phyloP scores from a whole-genome alignment of 129 eudicot species.

The Smallanthus sonchifolius region DNA sequence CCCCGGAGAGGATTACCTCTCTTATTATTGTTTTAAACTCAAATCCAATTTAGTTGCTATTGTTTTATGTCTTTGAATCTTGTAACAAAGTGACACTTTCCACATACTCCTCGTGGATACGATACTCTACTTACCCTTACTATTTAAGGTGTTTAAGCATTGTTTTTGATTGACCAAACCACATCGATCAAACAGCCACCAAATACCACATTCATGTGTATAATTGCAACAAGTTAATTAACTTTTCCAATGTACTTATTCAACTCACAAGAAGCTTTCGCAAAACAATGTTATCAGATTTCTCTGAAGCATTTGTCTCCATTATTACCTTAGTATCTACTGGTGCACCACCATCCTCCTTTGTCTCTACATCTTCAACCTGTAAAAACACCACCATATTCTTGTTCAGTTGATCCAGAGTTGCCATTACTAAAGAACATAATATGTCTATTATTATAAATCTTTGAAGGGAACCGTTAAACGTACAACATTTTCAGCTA shows the following conservation, averaged over 20 bases:
- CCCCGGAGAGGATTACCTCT: no score
- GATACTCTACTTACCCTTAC: no score
- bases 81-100: no score
- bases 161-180: no score
- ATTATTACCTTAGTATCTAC: constrained; percentile 26
- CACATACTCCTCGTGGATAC: no score
- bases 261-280: constrained; percentile 97
- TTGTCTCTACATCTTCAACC: constrained; percentile 41
- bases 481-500: no score
- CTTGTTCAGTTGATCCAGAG: not conserved
- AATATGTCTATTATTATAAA: not conserved
- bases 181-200: constrained; percentile 28
- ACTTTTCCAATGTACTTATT: constrained; percentile 29
- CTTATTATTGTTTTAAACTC: no score
- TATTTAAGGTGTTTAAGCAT: no score
- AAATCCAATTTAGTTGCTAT: no score
- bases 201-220: constrained; percentile 23
- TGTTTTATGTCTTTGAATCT: no score
- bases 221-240: constrained; percentile 22
- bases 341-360: constrained; percentile 26
- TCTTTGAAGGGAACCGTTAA: no score
- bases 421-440: not conserved
- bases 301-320: constrained; percentile 46
- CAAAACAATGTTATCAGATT: constrained; percentile 60
- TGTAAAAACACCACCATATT: constrained; percentile 3